A percentile compares a stretch with the other conserved stretches of the same genome.
Conservation (phyloP, 2,329 filamentous ascomycete species). For the Ambrosiella xylebori region DNA sequence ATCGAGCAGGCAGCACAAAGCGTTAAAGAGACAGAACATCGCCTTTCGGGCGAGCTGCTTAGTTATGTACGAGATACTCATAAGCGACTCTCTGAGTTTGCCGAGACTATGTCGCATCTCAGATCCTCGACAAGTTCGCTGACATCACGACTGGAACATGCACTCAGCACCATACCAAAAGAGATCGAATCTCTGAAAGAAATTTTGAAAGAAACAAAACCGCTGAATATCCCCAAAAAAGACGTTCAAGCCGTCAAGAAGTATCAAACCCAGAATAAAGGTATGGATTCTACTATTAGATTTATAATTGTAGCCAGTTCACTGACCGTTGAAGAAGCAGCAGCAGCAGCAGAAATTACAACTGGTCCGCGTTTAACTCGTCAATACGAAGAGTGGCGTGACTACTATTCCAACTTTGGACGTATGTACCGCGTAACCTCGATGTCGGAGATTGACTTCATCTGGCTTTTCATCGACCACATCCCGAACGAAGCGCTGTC, state of each 20-base stretch:
- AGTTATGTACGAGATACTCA: constrained; percentile 6
- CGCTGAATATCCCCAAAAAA: not conserved
- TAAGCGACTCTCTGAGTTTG: not conserved
- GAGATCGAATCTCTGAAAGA: constrained; percentile 7
- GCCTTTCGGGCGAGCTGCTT: constrained; percentile 6
- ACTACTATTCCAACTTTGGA: constrained; percentile 9
- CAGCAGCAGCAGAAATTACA: not conserved
- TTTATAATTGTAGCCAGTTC: not conserved
- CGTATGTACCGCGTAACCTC: constrained; percentile 10
- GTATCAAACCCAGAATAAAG: not conserved
- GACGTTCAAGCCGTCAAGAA: not conserved
- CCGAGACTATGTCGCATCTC: constrained; percentile 3
- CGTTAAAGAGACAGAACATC: constrained; percentile 1
- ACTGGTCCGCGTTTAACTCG: constrained; percentile 2
- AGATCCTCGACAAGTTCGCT: constrained; percentile 4
- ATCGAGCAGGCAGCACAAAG: not conserved
- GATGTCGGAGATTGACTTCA: constrained; percentile 8
- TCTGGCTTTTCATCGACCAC: constrained; percentile 13
- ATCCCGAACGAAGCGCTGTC: constrained; percentile 10
- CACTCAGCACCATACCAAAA: constrained; percentile 5
- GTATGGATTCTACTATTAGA: not conserved
- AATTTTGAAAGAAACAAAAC: constrained; percentile 5
- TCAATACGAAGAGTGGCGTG: constrained; percentile 11
- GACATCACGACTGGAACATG: constrained; percentile 2
- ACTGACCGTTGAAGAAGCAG: not conserved